Evolutionary conservation across 768 basidiomycete genomes (phyloP).

Genomic region (Rhodotorula kratochvilovae): DNA sequence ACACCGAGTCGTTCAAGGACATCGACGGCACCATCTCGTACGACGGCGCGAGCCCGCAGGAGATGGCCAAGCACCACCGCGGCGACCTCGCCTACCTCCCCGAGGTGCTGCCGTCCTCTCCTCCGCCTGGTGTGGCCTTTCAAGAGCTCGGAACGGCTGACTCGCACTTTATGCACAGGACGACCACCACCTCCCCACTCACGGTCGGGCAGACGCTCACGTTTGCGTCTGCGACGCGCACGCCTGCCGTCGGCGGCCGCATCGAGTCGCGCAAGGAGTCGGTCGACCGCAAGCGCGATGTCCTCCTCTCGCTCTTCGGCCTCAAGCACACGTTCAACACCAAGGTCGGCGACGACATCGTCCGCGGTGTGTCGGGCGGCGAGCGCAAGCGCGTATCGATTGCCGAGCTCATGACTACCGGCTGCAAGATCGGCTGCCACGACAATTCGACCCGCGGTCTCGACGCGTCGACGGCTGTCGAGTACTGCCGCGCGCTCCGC

Average conservation of each 20-base stretch:
- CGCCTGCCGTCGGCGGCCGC: slow-evolving; percentile 52
- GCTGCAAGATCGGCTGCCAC: slow-evolving; percentile 47
- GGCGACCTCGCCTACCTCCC: slow-evolving; percentile 74
- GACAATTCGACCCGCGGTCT: slow-evolving; percentile 70
- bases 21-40: slow-evolving; percentile 52
- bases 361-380: slow-evolving; percentile 55
- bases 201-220: slow-evolving; percentile 54
- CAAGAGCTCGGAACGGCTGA: slow-evolving; percentile 50
- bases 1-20: slow-evolving; percentile 48
- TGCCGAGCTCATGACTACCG: slow-evolving; percentile 48
- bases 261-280: slow-evolving; percentile 49
- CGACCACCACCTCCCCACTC: slow-evolving; percentile 38
- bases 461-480: slow-evolving; percentile 73
- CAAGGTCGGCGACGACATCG: slow-evolving; percentile 54
- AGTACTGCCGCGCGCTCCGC: slow-evolving; percentile 71
- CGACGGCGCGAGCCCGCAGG: slow-evolving; percentile 51
- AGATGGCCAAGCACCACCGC: slow-evolving; percentile 53
- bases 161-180: slow-evolving; percentile 63
- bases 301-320: slow-evolving; percentile 64
- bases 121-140: slow-evolving; percentile 65
- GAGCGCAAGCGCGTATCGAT: slow-evolving; percentile 54
- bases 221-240: slow-evolving; percentile 55
- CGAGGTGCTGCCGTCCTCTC: slow-evolving; percentile 44
- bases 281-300: slow-evolving; percentile 48
- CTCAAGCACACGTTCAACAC: slow-evolving; percentile 68